These are phyloP conservation scores for Solanum medicagineum DNA, from an alignment of 257 asterid genomes.

Conservation along the genomic window DNA sequence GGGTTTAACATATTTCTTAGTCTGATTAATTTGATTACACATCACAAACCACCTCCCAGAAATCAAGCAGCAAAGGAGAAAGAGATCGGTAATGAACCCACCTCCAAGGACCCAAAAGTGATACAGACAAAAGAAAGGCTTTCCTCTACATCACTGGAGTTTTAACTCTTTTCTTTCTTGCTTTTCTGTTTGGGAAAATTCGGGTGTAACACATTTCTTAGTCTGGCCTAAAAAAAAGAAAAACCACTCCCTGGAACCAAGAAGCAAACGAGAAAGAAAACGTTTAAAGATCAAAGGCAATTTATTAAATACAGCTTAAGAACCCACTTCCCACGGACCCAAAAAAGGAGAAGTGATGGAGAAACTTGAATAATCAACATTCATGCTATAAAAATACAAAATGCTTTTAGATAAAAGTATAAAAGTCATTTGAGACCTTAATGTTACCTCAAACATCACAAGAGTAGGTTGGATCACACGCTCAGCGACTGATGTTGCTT, in stretches of 20 bases:
- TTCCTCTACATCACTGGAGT: not conserved
- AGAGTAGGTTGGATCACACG: slow-evolving; percentile 84
- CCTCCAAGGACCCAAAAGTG: not conserved
- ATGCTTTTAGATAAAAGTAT: not conserved
- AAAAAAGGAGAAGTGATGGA: not conserved
- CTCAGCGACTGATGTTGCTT: slow-evolving; percentile 84
- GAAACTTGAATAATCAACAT: not conserved
- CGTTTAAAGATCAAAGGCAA: not conserved
- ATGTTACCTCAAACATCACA: slow-evolving; percentile 91
- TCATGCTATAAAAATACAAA: not conserved
- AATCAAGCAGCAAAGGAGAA: not conserved
- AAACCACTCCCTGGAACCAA: not conserved
- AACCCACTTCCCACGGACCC: not conserved
- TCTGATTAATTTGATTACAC: not conserved
- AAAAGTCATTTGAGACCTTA: not conserved
- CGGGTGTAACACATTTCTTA: not conserved
- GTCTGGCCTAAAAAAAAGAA: not conserved
- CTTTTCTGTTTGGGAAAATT: not conserved
- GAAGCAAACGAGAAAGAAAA: not conserved
- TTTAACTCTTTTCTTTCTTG: not conserved
- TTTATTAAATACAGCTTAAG: not conserved
- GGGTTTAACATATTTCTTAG: not conserved
- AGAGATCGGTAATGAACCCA: not conserved
- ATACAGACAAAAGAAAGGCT: not conserved
- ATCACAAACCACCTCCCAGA: not conserved